Percentiles rank a stretch among this genome's conserved stretches.
These are phyloP conservation scores for Sideroxylon spinosum DNA, from an alignment of 179 eudicot genomes.

Conservation along the genomic window DNA sequence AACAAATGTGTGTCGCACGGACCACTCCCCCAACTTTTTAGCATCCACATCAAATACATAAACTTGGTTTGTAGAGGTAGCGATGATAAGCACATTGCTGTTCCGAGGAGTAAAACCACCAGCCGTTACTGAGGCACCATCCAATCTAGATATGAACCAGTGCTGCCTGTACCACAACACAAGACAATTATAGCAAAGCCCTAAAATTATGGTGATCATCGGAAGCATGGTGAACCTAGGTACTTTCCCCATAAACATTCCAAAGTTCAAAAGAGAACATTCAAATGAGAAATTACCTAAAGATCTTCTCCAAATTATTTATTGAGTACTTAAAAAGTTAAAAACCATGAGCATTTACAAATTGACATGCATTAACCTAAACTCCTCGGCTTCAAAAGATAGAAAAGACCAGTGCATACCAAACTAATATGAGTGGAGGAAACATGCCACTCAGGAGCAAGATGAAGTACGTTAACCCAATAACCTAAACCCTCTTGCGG, in stretches of 20 bases:
- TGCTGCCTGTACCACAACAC: constrained; percentile 61
- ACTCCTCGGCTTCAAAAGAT: background rate
- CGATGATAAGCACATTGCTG: constrained; percentile 70
- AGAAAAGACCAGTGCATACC: background rate
- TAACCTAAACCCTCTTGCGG: too few species aligned
- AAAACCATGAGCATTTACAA: background rate
- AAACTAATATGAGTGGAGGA: background rate
- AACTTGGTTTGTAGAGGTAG: constrained; percentile 87
- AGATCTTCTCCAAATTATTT: background rate
- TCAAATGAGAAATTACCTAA: background rate
- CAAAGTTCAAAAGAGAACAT: background rate
- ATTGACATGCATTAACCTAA: background rate
- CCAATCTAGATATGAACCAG: constrained; percentile 91
- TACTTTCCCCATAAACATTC: background rate
- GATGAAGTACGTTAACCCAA: too few species aligned
- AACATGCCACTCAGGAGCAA: background rate
- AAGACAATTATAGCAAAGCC: constrained; percentile 1
- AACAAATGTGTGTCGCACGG: constrained; percentile 51
- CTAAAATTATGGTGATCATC: background rate
- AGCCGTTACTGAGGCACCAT: constrained; percentile 92
- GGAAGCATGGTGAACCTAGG: background rate
- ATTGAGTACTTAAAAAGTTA: background rate
- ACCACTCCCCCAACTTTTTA: constrained; percentile 87
- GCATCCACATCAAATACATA: constrained; percentile 94
- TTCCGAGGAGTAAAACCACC: constrained; percentile 78